phyloP scores from a whole-genome alignment of 345 rosid genomes.

The Microthlaspi erraticum region DNA sequence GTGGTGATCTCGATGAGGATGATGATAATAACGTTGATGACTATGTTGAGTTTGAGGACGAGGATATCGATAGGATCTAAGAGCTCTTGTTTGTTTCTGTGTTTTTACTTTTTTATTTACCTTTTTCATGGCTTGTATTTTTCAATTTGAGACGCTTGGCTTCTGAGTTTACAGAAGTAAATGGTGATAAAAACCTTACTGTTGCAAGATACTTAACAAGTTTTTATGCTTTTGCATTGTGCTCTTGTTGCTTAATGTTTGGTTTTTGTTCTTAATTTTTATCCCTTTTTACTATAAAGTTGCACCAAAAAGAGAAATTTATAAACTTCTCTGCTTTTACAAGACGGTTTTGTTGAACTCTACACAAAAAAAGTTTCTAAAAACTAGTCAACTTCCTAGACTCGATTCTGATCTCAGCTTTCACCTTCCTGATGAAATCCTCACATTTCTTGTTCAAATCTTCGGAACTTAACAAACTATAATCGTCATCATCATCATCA shows the following conservation, averaged over 20 bases:
- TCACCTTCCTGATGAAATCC: conserved; percentile 70
- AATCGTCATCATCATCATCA: conserved; percentile 8
- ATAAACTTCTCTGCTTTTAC: background rate
- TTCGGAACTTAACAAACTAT: conserved; percentile 52
- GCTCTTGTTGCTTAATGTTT: conserved; percentile 1
- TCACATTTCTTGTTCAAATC: conserved; percentile 76
- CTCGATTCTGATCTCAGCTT: conserved; percentile 46
- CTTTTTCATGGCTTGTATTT: conserved; percentile 24
- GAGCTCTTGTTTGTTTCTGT: conserved; percentile 5
- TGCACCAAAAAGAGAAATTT: background rate
- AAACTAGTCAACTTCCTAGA: conserved; percentile 28
- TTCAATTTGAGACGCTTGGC: conserved; percentile 21
- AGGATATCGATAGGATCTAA: conserved; percentile 78
- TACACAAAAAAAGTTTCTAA: background rate
- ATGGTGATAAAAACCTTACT: conserved; percentile 26
- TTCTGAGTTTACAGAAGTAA: conserved; percentile 29
- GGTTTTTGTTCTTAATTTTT: background rate
- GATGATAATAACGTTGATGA: conserved; percentile 62
- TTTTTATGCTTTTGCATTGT: conserved; percentile 19
- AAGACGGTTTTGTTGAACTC: background rate
- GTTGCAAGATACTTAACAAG: conserved; percentile 23
- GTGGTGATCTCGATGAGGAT: conserved; percentile 66
- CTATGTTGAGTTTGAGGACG: conserved; percentile 77
- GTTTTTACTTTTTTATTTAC: background rate
- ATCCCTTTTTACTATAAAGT: background rate